A percentile compares a stretch with the other conserved stretches of the same genome.
Evolutionary conservation across 73 alveolate genomes (phyloP).

Genomic region (Paramecium sonneborni): DNA sequence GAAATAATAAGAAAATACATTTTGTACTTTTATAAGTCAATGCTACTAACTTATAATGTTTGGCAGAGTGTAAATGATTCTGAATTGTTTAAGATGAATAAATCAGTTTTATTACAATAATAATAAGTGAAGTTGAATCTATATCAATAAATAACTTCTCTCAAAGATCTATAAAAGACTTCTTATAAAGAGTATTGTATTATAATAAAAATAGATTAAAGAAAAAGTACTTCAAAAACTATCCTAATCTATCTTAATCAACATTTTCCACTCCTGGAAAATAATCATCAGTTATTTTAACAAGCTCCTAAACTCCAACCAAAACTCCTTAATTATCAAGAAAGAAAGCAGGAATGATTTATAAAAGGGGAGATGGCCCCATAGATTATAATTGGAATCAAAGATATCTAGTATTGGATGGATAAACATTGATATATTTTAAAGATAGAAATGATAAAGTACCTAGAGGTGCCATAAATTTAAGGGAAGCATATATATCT

Average conservation of each 20-base stretch:
- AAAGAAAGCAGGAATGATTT: slow-evolving; percentile 13
- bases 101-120: background rate
- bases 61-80: slow-evolving; percentile 24
- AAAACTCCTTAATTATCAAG: background rate
- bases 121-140: background rate
- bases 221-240: background rate
- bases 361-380: slow-evolving; percentile 56
- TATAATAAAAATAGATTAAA: background rate
- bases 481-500: slow-evolving; percentile 42
- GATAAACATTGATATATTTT: slow-evolving; percentile 36
- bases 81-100: slow-evolving; percentile 34
- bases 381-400: slow-evolving; percentile 56
- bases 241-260: background rate
- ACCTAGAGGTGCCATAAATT: slow-evolving; percentile 43
- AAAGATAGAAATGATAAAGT: slow-evolving; percentile 35
- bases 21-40: background rate
- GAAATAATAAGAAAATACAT: background rate
- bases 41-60: slow-evolving; percentile 29
- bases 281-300: background rate
- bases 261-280: slow-evolving; percentile 14
- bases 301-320: background rate
- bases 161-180: slow-evolving; percentile 58
- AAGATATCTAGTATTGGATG: slow-evolving; percentile 51
- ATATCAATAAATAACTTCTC: slow-evolving; percentile 6
- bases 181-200: slow-evolving; percentile 32